Percentiles rank a stretch among this genome's conserved stretches.
phyloP scores from a whole-genome alignment of 148 eudicot species.

The Dysphania ambrosioides region DNA sequence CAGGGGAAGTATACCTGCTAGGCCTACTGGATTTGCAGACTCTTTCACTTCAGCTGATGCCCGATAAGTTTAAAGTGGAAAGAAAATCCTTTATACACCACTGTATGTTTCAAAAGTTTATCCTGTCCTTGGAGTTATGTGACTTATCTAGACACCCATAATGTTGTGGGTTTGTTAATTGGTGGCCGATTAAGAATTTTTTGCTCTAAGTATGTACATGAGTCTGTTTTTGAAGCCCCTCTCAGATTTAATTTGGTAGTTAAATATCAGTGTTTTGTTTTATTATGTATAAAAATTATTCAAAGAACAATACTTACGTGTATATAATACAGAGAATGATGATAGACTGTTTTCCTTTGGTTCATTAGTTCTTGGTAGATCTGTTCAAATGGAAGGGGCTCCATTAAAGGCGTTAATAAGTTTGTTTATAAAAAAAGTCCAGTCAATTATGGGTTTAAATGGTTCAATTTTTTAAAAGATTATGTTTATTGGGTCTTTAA shows the following conservation, averaged over 20 bases:
- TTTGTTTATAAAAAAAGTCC: too few species aligned
- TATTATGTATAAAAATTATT: background rate
- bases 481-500: too few species aligned
- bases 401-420: too few species aligned
- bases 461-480: too few species aligned
- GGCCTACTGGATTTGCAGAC: constrained; percentile 61
- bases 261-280: background rate
- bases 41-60: constrained; percentile 71
- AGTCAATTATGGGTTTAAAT: too few species aligned
- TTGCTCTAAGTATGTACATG: constrained; percentile 14
- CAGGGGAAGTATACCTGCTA: constrained; percentile 61
- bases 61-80: constrained; percentile 25
- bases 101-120: background rate
- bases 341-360: background rate
- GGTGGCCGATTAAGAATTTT: background rate
- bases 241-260: background rate
- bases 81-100: background rate
- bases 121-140: background rate
- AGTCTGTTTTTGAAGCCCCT: background rate
- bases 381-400: too few species aligned
- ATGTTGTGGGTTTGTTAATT: background rate
- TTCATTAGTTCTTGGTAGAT: too few species aligned
- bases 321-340: too few species aligned
- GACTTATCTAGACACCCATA: background rate
- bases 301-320: too few species aligned